Evolutionary conservation across 371 early-diverging fungal genomes (phyloP).

Genomic region (Mucor sp.): DNA sequence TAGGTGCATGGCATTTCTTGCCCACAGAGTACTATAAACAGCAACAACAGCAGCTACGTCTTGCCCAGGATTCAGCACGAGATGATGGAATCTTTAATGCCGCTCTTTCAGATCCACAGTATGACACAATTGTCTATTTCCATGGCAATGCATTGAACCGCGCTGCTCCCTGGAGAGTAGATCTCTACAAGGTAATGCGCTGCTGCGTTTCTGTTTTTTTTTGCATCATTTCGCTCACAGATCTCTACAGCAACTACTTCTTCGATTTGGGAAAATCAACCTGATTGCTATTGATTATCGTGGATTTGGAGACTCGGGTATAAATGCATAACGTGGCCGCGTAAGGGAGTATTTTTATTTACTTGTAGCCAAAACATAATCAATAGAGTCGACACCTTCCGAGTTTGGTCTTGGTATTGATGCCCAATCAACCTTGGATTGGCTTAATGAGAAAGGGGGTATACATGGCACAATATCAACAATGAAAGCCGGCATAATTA

Average conservation of each 20-base stretch:
- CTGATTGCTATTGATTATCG: constrained; percentile 50
- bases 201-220: too few relatives aligned
- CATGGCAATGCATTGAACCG: constrained; percentile 52
- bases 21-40: constrained; percentile 34
- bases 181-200: constrained; percentile 41
- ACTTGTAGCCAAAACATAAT: background rate
- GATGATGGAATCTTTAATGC: constrained; percentile 24
- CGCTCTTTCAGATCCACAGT: constrained; percentile 27
- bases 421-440: constrained; percentile 38
- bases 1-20: constrained; percentile 49
- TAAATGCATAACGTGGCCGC: background rate
- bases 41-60: constrained; percentile 18
- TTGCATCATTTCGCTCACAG: background rate
- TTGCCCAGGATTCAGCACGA: background rate
- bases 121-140: constrained; percentile 46
- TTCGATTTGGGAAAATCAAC: constrained; percentile 33
- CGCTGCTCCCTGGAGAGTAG: constrained; percentile 46
- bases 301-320: constrained; percentile 53
- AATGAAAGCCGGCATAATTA: background rate
- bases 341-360: background rate
- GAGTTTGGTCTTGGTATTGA: constrained; percentile 40
- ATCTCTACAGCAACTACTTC: constrained; percentile 7
- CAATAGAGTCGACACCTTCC: constrained; percentile 42
- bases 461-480: background rate
- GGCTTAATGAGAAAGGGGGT: constrained; percentile 42